Evolutionary conservation across 345 rosid genomes (phyloP), one percentile per base, ranked within the genome.

Genomic region (Geranium brycei): DNA sequence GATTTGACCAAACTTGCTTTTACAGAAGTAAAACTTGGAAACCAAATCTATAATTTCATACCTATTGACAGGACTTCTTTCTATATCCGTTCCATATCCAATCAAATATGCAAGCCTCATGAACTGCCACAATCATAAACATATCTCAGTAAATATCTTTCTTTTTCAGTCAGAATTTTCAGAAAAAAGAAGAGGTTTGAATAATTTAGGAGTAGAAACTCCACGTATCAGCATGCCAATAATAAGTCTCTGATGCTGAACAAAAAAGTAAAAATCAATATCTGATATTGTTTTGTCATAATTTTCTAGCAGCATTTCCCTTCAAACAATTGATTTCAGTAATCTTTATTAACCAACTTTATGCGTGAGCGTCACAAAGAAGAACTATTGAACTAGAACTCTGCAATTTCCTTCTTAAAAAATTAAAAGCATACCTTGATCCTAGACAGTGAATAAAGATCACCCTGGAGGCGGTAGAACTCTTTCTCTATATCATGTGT

Each of bases 61-160:
- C 96, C 99, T 93, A 84, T 93, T 93, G 64, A 87, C 81, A 62
- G 99, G 95, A 77, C 99, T 90, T 81, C 84, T 88, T 83, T 90
- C 96, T 60, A 93, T 79, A 75, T 86, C 83, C 65, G 81, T 69
- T 77, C 95, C 99, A 77, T 85, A 85, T 70, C 99, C 99, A 73
- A 88, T 77, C 69, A 93, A 77, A 80, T 86, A 93, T 32, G 96
- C 96, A 65, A 93, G 91, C 81, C 99, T 85, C 91, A 86, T 81
- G 80, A 90, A 93, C 99, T 93, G 91, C 77, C 80, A 84, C 19
- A 71, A 68, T 18, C 60, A 75, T 19, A 66, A 68, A 57, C 51
- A 35, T 57, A 75, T 38, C 71, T 76, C 68, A 72, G 57, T 60
- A 31, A 62, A 66, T 17, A 62, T 19, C 32, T 32, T 67, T 13